Conservation (phyloP, 192 early-diverging fungal genomes). For the Paraglomus brasilianum region DNA sequence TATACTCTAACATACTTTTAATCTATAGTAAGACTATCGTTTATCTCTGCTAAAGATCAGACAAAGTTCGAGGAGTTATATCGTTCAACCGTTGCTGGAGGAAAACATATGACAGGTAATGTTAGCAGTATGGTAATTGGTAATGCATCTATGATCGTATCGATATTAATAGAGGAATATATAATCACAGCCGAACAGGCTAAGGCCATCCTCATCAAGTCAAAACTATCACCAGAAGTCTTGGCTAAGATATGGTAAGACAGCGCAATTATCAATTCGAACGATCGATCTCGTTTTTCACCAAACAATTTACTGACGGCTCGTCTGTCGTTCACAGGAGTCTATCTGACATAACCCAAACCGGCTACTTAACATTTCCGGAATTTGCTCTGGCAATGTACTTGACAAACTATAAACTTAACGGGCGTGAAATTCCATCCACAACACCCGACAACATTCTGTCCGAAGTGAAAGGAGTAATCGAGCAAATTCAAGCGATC, state of each 20-base stretch:
- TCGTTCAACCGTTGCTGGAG: conserved; percentile 25
- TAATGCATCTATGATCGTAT: neutral
- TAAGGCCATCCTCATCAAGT: conserved; percentile 37
- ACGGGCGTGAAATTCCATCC: conserved; percentile 53
- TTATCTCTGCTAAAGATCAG: conserved; percentile 43
- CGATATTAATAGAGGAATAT: neutral
- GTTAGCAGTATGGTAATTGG: neutral
- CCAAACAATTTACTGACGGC: neutral
- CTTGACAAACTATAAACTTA: conserved; percentile 56
- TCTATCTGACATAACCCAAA: conserved; percentile 50
- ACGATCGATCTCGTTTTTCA: neutral
- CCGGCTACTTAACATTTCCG: conserved; percentile 54
- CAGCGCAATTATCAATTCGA: neutral
- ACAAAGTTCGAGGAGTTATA: conserved; percentile 42
- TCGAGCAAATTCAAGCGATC: conserved; percentile 13
- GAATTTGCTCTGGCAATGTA: conserved; percentile 72
- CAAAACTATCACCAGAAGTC: conserved; percentile 35
- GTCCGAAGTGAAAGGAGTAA: conserved; percentile 45
- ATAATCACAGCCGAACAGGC: conserved; percentile 35
- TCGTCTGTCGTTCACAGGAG: conserved; percentile 42
- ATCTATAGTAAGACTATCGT: conserved; percentile 38
- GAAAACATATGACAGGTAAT: conserved; percentile 12
- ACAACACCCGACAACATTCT: conserved; percentile 50
- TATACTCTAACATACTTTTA: neutral
- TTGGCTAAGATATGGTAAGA: conserved; percentile 46